These are phyloP conservation scores for Colletotrichum filicis DNA, from an alignment of 2,329 filamentous ascomycete genomes.

Conservation along the genomic window DNA sequence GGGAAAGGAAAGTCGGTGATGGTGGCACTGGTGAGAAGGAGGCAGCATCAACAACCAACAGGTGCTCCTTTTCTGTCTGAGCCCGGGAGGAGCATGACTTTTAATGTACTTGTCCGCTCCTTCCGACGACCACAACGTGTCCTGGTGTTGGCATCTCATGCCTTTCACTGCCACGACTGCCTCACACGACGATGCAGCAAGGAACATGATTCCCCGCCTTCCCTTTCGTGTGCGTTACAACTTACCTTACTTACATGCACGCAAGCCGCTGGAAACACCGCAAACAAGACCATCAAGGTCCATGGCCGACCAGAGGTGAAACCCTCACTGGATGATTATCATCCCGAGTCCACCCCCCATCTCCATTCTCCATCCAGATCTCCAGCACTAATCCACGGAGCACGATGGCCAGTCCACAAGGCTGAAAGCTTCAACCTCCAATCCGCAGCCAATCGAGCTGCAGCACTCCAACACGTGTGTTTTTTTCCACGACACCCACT, in stretches of 20 bases:
- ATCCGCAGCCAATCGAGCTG: slow-evolving; percentile 27
- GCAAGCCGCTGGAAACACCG: slow-evolving; percentile 10
- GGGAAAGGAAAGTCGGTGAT: not conserved
- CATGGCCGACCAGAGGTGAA: not conserved
- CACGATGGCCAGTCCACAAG: slow-evolving; percentile 28
- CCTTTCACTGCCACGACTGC: not conserved
- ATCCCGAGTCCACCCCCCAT: not conserved
- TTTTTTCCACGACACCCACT: slow-evolving; percentile 3
- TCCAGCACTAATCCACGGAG: slow-evolving; percentile 8
- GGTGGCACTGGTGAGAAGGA: not conserved
- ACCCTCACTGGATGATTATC: not conserved
- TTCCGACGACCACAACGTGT: not conserved
- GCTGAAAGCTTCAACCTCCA: slow-evolving; percentile 14
- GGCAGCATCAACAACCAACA: slow-evolving; percentile 12
- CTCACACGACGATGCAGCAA: slow-evolving; percentile 4
- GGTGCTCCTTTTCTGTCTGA: not conserved
- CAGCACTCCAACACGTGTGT: slow-evolving; percentile 23
- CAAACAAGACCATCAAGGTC: slow-evolving; percentile 28
- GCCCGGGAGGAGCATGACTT: not conserved
- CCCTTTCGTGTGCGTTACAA: not conserved
- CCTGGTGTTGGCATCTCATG: not conserved
- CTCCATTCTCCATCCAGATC: not conserved
- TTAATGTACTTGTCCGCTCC: not conserved
- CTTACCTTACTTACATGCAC: no score
- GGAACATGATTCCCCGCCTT: not conserved